These are phyloP conservation scores for Calcarisporium arbuscula DNA, from an alignment of 2,329 filamentous ascomycete genomes.

Conservation along the genomic window DNA sequence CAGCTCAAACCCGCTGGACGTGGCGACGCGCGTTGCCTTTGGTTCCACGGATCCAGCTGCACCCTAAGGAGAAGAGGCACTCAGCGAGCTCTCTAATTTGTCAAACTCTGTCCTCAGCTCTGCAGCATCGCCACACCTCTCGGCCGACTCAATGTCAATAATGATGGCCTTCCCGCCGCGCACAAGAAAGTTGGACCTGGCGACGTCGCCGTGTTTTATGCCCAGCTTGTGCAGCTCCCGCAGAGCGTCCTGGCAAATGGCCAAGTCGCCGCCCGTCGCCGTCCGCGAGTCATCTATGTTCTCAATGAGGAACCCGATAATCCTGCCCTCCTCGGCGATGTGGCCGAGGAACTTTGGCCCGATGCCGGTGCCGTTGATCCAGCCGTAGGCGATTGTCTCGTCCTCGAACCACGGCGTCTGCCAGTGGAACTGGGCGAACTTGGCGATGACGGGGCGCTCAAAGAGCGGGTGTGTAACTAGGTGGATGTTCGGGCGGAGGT, in stretches of 20 bases:
- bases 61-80: background rate
- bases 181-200: slow-evolving; percentile 28
- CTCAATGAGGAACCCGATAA: slow-evolving; percentile 20
- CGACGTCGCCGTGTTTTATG: slow-evolving; percentile 27
- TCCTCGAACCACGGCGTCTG: slow-evolving; percentile 16
- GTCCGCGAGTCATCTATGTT: slow-evolving; percentile 15
- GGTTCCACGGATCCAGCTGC: too few species aligned
- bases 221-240: slow-evolving; percentile 21
- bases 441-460: slow-evolving; percentile 1
- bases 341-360: slow-evolving; percentile 23
- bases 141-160: slow-evolving; percentile 26
- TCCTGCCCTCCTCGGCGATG: slow-evolving; percentile 19
- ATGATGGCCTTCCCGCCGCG: slow-evolving; percentile 18
- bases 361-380: slow-evolving; percentile 16
- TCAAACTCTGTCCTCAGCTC: background rate
- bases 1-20: too few species aligned
- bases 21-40: too few species aligned
- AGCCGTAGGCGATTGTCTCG: slow-evolving; percentile 21
- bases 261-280: slow-evolving; percentile 21
- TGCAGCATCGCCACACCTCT: slow-evolving; percentile 4
- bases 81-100: background rate
- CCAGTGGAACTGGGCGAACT: slow-evolving; percentile 12
- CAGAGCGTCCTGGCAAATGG: slow-evolving; percentile 20
- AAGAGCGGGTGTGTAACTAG: slow-evolving; percentile 13
- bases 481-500: slow-evolving; percentile 21